These are phyloP conservation scores for Zelonia costaricensis DNA, from an alignment of 208 protist species.

Conservation along the genomic window DNA sequence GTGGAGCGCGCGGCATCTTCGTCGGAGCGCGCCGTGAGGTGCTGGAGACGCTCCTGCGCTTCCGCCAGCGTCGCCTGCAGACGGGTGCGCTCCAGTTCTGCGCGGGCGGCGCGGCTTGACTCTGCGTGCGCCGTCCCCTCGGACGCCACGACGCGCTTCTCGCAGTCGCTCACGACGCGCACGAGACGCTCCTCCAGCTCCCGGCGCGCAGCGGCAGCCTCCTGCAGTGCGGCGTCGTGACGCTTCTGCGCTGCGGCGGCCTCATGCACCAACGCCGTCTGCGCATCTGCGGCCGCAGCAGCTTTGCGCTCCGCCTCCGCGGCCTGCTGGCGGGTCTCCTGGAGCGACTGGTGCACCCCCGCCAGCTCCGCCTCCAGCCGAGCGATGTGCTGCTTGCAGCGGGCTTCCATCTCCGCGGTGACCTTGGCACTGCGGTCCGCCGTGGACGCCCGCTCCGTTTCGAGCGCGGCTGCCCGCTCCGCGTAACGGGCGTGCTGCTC, in stretches of 20 bases:
- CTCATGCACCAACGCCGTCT: slow-evolving; percentile 36
- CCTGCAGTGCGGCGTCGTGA: slow-evolving; percentile 27
- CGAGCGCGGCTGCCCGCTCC: slow-evolving; percentile 36
- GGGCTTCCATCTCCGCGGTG: slow-evolving; percentile 39
- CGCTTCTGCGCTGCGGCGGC: slow-evolving; percentile 34
- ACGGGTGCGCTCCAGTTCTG: slow-evolving; percentile 63
- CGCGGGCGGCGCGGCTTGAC: slow-evolving; percentile 27
- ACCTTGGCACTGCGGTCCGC: slow-evolving; percentile 30
- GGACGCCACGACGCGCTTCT: slow-evolving; percentile 41
- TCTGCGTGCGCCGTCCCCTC: slow-evolving; percentile 66
- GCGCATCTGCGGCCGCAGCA: slow-evolving; percentile 30
- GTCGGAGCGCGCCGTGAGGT: slow-evolving; percentile 33
- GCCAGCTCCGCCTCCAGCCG: slow-evolving; percentile 50
- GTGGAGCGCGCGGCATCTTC: slow-evolving; percentile 49
- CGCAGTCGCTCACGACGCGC: slow-evolving; percentile 37
- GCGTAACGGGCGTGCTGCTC: slow-evolving; percentile 70
- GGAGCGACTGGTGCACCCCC: slow-evolving; percentile 26
- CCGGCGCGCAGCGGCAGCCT: slow-evolving; percentile 27
- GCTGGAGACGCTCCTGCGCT: slow-evolving; percentile 58
- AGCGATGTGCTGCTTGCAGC: slow-evolving; percentile 42
- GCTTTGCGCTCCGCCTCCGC: slow-evolving; percentile 19
- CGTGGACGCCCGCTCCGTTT: slow-evolving; percentile 43
- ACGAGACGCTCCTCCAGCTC: slow-evolving; percentile 34
- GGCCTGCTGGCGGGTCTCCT: slow-evolving; percentile 33
- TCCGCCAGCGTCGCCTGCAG: slow-evolving; percentile 65